Base-by-base conservation (phyloP, 352 stramenopile genomes). In the Phytophthora agathidicida region DNA sequence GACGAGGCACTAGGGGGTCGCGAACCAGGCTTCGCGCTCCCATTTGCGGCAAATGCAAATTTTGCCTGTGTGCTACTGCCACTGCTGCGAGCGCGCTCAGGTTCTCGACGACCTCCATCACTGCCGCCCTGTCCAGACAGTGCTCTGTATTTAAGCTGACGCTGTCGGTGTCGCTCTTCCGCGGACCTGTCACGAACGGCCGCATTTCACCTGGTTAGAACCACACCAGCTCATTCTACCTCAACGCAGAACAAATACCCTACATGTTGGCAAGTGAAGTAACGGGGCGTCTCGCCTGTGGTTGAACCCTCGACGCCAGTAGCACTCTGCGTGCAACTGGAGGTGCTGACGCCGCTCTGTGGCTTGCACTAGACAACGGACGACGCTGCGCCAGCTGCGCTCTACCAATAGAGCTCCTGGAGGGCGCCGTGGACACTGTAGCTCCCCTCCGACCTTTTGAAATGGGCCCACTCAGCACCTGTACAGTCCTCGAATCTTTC, bases 401-500 rank as follows among this genome's bases (percentile, higher is more conserved):
- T 52, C 76, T 65, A 14, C 60, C 44, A 44, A 88, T 65, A 22
- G 71, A 83, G 54, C 79, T 91, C 28, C 71, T 56, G 3, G 81
- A 88, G 3, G 80, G 65, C 5, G 71, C 74, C 7, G 80, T 78
- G 3, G 84, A 92, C 46, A 93, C 86, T 13, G 64, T 91, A 8
- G 71, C 85, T 22, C 80, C 71, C 60, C 79, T 64, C 26, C 73
- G 70, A 17, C 65, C 70, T 41, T 89, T 90, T 0, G 62, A 42
- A 30, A 90, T 68, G 4, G 84, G 86, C 7, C 75, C 58, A 36
- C 58, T 80, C 8, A 96, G 72, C 41, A 94, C 82, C 37, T 93
- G 83, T 6, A 93, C 76, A 0, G 81, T 91, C 28, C 86, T 73
- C 10, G 83, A 83, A 45, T 91, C 82, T 45, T 71, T 73, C 53